Evolutionary conservation across 2,329 filamentous ascomycete genomes (phyloP).

Genomic region (Epichloe sylvatica): DNA sequence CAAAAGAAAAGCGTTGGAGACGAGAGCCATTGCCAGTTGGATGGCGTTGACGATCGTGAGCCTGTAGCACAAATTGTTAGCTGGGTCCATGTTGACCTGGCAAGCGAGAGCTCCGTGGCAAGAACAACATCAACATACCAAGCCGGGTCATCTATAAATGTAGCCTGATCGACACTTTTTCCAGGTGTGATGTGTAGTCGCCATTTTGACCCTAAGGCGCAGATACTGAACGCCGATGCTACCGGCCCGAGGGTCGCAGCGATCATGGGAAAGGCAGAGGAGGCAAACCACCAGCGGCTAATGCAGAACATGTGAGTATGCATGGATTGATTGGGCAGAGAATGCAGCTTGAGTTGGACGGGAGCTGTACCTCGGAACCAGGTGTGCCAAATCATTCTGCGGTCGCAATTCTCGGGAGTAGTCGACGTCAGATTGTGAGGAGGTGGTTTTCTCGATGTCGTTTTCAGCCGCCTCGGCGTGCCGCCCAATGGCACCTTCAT

Average conservation of each 20-base stretch:
- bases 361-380: constrained; percentile 28
- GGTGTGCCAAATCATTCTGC: constrained; percentile 26
- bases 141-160: constrained; percentile 48
- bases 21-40: constrained; percentile 60
- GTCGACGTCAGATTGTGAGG: neutral
- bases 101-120: neutral
- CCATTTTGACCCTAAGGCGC: constrained; percentile 72
- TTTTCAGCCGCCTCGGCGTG: constrained; percentile 17
- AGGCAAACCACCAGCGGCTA: constrained; percentile 51
- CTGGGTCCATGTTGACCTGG: neutral
- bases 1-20: constrained; percentile 69
- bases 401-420: constrained; percentile 13
- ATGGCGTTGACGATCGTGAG: constrained; percentile 61
- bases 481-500: constrained; percentile 23
- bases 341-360: neutral
- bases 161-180: constrained; percentile 32
- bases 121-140: constrained; percentile 37
- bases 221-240: constrained; percentile 78
- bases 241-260: constrained; percentile 76
- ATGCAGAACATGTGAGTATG: neutral
- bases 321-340: neutral
- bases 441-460: constrained; percentile 7
- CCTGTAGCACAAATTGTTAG: constrained; percentile 26
- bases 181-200: constrained; percentile 40
- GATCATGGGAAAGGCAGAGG: constrained; percentile 58